A percentile compares a stretch with the other conserved stretches of the same genome.
phyloP scores from a whole-genome alignment of 805 yeast genomes.

The Komagataella mondaviorum region DNA sequence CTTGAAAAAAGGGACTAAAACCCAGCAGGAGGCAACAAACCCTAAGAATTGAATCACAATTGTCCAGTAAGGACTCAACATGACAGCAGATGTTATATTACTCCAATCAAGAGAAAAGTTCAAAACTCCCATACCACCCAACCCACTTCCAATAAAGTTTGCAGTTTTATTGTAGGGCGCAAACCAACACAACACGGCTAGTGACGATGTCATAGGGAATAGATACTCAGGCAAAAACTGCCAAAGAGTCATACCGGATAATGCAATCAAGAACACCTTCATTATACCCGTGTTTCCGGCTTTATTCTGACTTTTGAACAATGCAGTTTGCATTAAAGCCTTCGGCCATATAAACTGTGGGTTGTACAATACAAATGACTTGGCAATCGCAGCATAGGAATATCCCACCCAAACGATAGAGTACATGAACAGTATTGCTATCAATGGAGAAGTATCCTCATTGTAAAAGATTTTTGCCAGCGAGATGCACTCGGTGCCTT shows the following conservation, averaged over 20 bases:
- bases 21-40: slow-evolving; percentile 33
- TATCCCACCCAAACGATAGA: slow-evolving; percentile 39
- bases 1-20: slow-evolving; percentile 30
- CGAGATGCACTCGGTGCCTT: slow-evolving; percentile 33
- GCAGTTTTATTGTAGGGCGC: slow-evolving; percentile 26
- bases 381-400: slow-evolving; percentile 38
- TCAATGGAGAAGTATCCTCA: slow-evolving; percentile 19
- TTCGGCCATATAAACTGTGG: slow-evolving; percentile 37
- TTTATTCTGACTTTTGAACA: slow-evolving; percentile 15
- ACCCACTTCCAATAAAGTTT: slow-evolving; percentile 36
- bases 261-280: slow-evolving; percentile 22
- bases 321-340: slow-evolving; percentile 36
- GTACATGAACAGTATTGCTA: slow-evolving; percentile 33
- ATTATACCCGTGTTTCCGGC: slow-evolving; percentile 15
- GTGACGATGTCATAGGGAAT: slow-evolving; percentile 34
- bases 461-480: slow-evolving; percentile 30
- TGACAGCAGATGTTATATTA: slow-evolving; percentile 33
- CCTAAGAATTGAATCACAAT: slow-evolving; percentile 33
- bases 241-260: slow-evolving; percentile 25
- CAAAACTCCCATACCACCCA: slow-evolving; percentile 37
- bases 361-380: slow-evolving; percentile 29
- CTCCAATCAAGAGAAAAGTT: slow-evolving; percentile 40
- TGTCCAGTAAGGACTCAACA: slow-evolving; percentile 39
- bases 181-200: slow-evolving; percentile 34
- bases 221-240: slow-evolving; percentile 34